Evolutionary conservation across 352 stramenopile genomes (phyloP).

Genomic region (Pythium grandisporangium): DNA sequence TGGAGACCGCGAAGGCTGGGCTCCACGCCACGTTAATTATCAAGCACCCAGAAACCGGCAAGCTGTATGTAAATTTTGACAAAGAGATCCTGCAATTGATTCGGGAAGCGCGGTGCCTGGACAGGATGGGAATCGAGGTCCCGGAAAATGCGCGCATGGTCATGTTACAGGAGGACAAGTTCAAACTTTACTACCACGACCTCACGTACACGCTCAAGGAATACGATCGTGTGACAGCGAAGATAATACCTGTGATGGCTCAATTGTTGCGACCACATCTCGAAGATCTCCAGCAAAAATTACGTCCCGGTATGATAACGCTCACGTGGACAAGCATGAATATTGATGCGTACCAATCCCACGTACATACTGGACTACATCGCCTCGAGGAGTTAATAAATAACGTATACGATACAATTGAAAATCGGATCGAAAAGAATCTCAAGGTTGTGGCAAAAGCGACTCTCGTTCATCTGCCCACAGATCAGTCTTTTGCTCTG

Average conservation of each 20-base stretch:
- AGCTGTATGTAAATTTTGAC: slow-evolving; percentile 87
- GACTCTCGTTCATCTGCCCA: slow-evolving; percentile 68
- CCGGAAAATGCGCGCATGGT: slow-evolving; percentile 79
- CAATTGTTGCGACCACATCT: slow-evolving; percentile 55
- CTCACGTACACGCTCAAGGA: slow-evolving; percentile 71
- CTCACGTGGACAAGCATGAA: slow-evolving; percentile 90
- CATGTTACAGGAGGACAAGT: slow-evolving; percentile 82
- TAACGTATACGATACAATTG: slow-evolving; percentile 72
- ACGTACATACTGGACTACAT: slow-evolving; percentile 52
- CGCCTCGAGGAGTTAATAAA: slow-evolving; percentile 78
- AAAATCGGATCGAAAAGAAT: slow-evolving; percentile 82
- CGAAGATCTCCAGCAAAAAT: slow-evolving; percentile 63
- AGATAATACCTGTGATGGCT: slow-evolving; percentile 64
- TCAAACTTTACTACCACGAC: slow-evolving; percentile 83
- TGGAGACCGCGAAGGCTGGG: slow-evolving; percentile 67
- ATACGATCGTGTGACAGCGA: slow-evolving; percentile 66
- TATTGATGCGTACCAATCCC: slow-evolving; percentile 74
- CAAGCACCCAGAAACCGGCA: slow-evolving; percentile 53
- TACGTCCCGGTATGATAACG: slow-evolving; percentile 72
- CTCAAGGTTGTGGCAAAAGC: slow-evolving; percentile 73
- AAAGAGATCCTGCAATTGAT: slow-evolving; percentile 85
- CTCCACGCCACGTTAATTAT: slow-evolving; percentile 83
- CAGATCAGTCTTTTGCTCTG: slow-evolving; percentile 75
- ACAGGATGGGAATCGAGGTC: slow-evolving; percentile 77
- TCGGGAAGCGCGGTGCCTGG: slow-evolving; percentile 74